Percentiles rank a stretch among this genome's conserved stretches.
Evolutionary conservation across 202 grass and related monocot genomes (phyloP).

Genomic region (Dendrocalamus latiflorus): DNA sequence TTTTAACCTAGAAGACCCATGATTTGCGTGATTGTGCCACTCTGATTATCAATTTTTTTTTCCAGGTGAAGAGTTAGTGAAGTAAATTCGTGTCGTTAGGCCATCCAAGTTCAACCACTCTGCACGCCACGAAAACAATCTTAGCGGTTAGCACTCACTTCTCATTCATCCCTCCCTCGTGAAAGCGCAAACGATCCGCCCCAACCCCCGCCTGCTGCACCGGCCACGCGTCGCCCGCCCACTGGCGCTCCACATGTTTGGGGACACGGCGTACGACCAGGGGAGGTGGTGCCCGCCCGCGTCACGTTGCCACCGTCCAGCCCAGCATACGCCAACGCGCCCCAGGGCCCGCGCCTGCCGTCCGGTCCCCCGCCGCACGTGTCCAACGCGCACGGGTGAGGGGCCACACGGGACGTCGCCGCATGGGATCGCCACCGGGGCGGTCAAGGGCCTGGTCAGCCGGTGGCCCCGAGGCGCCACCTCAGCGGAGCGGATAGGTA

Average conservation of each 20-base stretch:
- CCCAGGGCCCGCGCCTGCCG: neutral
- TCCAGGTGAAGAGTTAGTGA: no score
- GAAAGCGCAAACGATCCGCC: neutral
- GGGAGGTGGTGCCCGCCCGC: neutral
- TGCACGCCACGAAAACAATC: neutral
- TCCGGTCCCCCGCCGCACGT: neutral
- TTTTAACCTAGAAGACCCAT: no score
- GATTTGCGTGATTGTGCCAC: no score
- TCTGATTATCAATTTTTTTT: no score
- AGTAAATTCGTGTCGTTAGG: neutral
- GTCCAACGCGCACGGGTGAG: neutral
- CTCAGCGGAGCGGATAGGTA: slow-evolving; percentile 22
- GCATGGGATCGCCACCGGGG: neutral
- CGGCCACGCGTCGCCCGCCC: neutral
- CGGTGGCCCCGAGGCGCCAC: neutral
- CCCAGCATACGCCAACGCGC: neutral
- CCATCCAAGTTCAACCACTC: neutral
- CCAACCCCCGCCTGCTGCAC: neutral
- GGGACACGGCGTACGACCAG: slow-evolving; percentile 18
- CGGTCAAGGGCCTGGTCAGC: slow-evolving; percentile 26
- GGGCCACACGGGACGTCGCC: slow-evolving; percentile 8
- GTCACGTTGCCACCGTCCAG: slow-evolving; percentile 1
- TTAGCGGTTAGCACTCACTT: neutral
- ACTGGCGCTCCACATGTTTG: slow-evolving; percentile 14
- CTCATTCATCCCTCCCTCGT: neutral